A percentile compares a stretch with the other conserved stretches of the same genome.
phyloP scores from a whole-genome alignment of 2,329 filamentous ascomycete species.

The Lomentospora prolificans region DNA sequence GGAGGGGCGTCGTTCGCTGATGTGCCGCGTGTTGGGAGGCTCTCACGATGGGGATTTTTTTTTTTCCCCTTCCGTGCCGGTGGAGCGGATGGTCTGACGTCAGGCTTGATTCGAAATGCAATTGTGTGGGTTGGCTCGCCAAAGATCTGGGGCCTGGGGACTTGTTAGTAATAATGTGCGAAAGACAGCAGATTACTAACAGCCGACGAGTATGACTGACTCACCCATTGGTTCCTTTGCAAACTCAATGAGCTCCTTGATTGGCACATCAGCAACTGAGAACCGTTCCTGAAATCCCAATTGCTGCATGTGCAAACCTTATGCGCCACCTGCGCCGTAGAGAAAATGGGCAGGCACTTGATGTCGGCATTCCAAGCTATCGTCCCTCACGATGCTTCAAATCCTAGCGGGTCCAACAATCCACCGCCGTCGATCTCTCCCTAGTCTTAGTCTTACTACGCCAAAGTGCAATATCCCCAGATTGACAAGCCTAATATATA shows the following conservation, averaged over 20 bases:
- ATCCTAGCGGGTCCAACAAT: too few relatives aligned
- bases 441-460: background rate
- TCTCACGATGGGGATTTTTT: slow-evolving; percentile 8
- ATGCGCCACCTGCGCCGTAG: too few relatives aligned
- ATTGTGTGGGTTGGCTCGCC: background rate
- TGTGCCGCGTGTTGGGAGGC: background rate
- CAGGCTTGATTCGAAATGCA: slow-evolving; percentile 4
- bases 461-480: slow-evolving; percentile 1
- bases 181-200: background rate
- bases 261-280: too few relatives aligned
- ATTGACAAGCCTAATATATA: background rate
- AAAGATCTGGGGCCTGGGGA: background rate
- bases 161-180: background rate
- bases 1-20: slow-evolving; percentile 1
- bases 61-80: background rate
- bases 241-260: too few relatives aligned
- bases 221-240: too few relatives aligned
- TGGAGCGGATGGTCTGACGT: slow-evolving; percentile 7
- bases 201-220: too few relatives aligned
- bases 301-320: too few relatives aligned
- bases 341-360: too few relatives aligned
- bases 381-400: too few relatives aligned
- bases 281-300: too few relatives aligned
- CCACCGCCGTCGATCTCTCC: background rate
- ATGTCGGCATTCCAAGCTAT: background rate